Base-by-base conservation (phyloP, 176 grass and related monocot genomes). In the Musa schizocarpa region DNA sequence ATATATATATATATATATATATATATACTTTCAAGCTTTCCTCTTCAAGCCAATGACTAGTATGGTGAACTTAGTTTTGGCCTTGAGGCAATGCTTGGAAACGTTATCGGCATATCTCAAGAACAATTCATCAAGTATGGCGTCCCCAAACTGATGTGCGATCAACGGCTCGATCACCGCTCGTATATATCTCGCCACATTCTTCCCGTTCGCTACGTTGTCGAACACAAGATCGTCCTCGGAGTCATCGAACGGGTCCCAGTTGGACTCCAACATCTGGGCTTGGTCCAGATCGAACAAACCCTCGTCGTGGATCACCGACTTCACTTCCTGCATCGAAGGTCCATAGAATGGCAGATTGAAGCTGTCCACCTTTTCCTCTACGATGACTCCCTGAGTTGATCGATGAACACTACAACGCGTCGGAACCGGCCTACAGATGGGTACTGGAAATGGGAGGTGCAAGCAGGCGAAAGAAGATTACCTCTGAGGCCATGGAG, bases 341-440 rank as follows among this genome's bases (percentile, higher is more conserved):
- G 82, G 76, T 48, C 53, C 58, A 21, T 74, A 74, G 22, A 74
- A 54, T 68, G 82, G 86, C 53, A 84, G 11, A 76, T 84, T 84
- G 49, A 88, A 88, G 11, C 77, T 72, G 69, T 82, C 68, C 84
- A 93, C 63, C 55, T 87, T 87, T 11, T 85, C 80, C 56, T 87
- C 13, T 73, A 83, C 77, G 68, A 93, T 85, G 19, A 73, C 77
- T 1, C 87, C 82, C 87, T 93, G 27, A 12, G 19, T 71, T 50
- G 1, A 29, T 65, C 14, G 56, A 5, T 13, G 29, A 16, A 43
- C 24, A 53, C 34, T 4, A 43, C 34, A 4, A 43, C 6, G 34
- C 34, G 34, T 43, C 34, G 34, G 34, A 43, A 43, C 4, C 34
- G 34, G 34, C 4, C 34, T 6, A 43, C 34, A 43, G 34, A 43